phyloP scores from a whole-genome alignment of 768 basidiomycete genomes.

The Porphyrellus cyaneotinctus region DNA sequence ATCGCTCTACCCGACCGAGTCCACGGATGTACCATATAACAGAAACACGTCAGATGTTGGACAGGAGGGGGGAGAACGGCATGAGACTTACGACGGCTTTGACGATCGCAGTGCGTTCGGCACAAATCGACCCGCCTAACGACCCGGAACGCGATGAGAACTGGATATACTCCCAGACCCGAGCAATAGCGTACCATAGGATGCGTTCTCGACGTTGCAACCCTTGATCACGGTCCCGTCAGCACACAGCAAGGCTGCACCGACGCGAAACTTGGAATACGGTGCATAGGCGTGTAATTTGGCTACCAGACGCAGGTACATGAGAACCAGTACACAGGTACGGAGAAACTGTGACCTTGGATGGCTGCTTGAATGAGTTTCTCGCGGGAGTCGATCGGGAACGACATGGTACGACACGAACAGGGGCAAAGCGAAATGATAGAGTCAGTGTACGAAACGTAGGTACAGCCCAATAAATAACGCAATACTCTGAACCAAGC shows the following conservation, averaged over 20 bases:
- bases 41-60: too few relatives aligned
- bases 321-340: background rate
- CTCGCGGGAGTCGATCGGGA: constrained; percentile 26
- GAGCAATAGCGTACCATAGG: constrained; percentile 58
- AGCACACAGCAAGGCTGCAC: constrained; percentile 73
- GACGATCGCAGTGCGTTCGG: constrained; percentile 92
- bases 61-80: too few relatives aligned
- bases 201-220: constrained; percentile 92
- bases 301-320: constrained; percentile 35
- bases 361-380: too few relatives aligned
- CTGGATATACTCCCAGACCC: background rate
- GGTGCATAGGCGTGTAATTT: constrained; percentile 72
- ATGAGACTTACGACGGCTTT: constrained; percentile 73
- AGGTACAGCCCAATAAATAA: background rate
- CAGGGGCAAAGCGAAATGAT: background rate
- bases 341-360: too few relatives aligned
- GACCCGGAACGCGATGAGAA: background rate
- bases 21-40: too few relatives aligned
- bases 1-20: too few relatives aligned
- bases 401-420: constrained; percentile 3
- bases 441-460: background rate
- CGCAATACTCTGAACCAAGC: background rate
- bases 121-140: constrained; percentile 81
- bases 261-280: constrained; percentile 92
- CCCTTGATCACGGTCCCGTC: constrained; percentile 77